phyloP scores from a whole-genome alignment of 1,284 basidiomycete species.

The Marasmius tenuissimus region DNA sequence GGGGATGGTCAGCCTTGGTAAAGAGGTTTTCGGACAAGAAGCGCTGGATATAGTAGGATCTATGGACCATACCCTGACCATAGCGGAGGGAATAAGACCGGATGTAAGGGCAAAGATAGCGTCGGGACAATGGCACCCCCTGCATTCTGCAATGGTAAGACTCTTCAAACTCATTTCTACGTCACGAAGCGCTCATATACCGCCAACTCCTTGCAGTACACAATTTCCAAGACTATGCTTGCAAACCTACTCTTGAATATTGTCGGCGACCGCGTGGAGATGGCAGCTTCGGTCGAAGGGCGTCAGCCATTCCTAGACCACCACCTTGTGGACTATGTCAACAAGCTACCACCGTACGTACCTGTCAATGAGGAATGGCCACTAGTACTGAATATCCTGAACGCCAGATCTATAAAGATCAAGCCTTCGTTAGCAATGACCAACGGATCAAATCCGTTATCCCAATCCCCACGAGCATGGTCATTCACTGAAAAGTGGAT shows the following conservation, averaged over 20 bases:
- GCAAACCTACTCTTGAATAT: conserved; percentile 14
- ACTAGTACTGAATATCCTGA: not conserved
- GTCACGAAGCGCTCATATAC: not conserved
- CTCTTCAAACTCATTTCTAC: not conserved
- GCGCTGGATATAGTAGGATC: not conserved
- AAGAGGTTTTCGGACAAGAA: not conserved
- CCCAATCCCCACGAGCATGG: too few species aligned
- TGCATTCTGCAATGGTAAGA: conserved; percentile 5
- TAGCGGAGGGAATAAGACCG: not conserved
- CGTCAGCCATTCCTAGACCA: conserved; percentile 19
- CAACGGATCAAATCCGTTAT: too few species aligned
- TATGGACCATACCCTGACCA: not conserved
- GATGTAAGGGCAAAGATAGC: conserved; percentile 8
- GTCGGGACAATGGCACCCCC: conserved; percentile 11
- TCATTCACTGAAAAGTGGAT: conserved; percentile 19
- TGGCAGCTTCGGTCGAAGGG: conserved; percentile 18
- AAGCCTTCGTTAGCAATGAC: not conserved
- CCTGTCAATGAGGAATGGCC: not conserved
- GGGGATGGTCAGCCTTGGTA: too few species aligned
- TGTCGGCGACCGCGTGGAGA: conserved; percentile 18
- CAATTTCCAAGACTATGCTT: conserved; percentile 12
- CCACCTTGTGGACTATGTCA: conserved; percentile 18
- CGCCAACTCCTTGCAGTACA: conserved; percentile 9
- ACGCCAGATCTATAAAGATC: not conserved
- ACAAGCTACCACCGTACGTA: conserved; percentile 17